phyloP scores from a whole-genome alignment of 495 filamentous ascomycete genomes.

The Aspergillus ostianus region DNA sequence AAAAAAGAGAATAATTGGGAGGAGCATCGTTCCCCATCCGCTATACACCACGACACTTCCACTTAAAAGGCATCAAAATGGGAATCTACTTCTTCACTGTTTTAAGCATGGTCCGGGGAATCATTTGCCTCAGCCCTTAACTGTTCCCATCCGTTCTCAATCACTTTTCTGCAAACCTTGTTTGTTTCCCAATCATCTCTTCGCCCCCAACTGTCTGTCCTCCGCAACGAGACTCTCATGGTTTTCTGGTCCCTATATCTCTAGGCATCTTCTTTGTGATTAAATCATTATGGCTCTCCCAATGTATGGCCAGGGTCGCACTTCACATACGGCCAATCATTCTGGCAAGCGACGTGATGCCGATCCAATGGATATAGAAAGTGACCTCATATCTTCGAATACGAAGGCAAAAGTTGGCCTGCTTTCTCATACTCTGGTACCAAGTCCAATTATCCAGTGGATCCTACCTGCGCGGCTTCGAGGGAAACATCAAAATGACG shows the following conservation, averaged over 20 bases:
- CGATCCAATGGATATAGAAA: conserved; percentile 19
- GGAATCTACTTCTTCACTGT: neutral
- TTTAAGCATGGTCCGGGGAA: conserved; percentile 4
- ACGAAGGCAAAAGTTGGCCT: conserved; percentile 48
- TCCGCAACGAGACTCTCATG: neutral
- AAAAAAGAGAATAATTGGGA: neutral
- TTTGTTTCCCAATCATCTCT: neutral
- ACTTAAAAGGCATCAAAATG: conserved; percentile 5
- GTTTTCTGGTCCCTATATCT: neutral
- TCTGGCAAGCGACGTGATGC: conserved; percentile 6
- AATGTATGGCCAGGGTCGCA: conserved; percentile 5
- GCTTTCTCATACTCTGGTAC: conserved; percentile 71
- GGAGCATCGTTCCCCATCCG: neutral
- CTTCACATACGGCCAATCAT: neutral
- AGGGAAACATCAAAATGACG: conserved; percentile 69
- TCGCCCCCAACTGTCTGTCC: neutral
- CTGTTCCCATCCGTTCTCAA: neutral
- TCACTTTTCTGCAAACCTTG: neutral
- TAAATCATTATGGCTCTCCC: conserved; percentile 12
- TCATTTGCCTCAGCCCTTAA: neutral
- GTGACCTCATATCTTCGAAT: conserved; percentile 1
- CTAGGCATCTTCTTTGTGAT: neutral
- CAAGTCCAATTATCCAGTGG: conserved; percentile 71
- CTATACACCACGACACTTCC: conserved; percentile 1
- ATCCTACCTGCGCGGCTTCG: conserved; percentile 80